Percentiles rank a stretch among this genome's conserved stretches.
These are phyloP conservation scores for Penicillium fimorum DNA, from an alignment of 495 filamentous ascomycete genomes.

Conservation along the genomic window DNA sequence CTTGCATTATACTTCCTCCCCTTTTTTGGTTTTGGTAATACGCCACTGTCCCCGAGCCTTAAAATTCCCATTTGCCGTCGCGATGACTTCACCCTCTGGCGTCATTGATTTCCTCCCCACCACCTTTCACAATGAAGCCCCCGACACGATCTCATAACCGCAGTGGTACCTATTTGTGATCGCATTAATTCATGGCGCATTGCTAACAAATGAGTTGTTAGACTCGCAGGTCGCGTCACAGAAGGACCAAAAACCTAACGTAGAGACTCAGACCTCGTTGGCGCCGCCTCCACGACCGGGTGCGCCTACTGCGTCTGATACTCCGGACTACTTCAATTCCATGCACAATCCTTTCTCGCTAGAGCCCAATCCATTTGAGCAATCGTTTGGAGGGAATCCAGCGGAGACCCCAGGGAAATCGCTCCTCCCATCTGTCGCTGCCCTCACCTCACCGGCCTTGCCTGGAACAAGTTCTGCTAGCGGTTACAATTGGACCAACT, in stretches of 20 bases:
- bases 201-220: slow-evolving; percentile 30
- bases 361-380: slow-evolving; percentile 96
- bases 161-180: slow-evolving; percentile 30
- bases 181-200: slow-evolving; percentile 21
- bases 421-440: slow-evolving; percentile 85
- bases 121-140: slow-evolving; percentile 20
- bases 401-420: slow-evolving; percentile 82
- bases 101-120: slow-evolving; percentile 38
- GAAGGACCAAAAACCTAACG: slow-evolving; percentile 43
- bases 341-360: slow-evolving; percentile 65
- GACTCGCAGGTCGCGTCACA: slow-evolving; percentile 46
- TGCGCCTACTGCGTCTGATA: slow-evolving; percentile 53
- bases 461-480: slow-evolving; percentile 65
- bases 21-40: slow-evolving; percentile 37
- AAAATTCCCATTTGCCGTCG: slow-evolving; percentile 36
- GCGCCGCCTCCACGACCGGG: slow-evolving; percentile 77
- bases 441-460: slow-evolving; percentile 85
- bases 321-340: slow-evolving; percentile 76
- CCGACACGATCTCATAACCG: slow-evolving; percentile 22
- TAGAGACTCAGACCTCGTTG: slow-evolving; percentile 53
- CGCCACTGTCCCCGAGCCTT: slow-evolving; percentile 36
- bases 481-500: slow-evolving; percentile 78
- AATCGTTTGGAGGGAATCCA: slow-evolving; percentile 72
- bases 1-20: slow-evolving; percentile 18
- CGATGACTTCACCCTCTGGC: slow-evolving; percentile 49